Conservation (phyloP, 1,139 yeast species). For the Candida sp. region DNA sequence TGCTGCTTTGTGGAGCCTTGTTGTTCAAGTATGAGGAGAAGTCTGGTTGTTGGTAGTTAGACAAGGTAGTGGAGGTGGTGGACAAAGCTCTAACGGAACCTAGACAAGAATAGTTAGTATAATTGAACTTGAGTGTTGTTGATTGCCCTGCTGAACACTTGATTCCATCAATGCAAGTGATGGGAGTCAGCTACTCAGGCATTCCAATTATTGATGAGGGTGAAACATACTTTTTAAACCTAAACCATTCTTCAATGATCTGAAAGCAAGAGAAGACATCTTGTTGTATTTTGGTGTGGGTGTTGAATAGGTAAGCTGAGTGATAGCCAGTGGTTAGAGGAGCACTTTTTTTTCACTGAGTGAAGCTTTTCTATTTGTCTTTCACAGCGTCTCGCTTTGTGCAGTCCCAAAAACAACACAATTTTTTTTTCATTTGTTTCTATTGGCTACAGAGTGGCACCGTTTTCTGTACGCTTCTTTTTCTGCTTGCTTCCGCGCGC, state of each 20-base stretch:
- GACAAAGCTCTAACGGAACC: constrained; percentile 43
- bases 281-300: constrained; percentile 10
- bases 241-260: constrained; percentile 57
- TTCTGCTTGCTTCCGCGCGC: background rate
- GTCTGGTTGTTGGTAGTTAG: constrained; percentile 94
- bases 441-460: constrained; percentile 6
- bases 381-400: background rate
- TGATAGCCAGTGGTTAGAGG: background rate
- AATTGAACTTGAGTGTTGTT: background rate
- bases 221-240: constrained; percentile 43
- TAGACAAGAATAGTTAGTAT: constrained; percentile 12
- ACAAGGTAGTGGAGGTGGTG: constrained; percentile 53
- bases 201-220: background rate
- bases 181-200: no score
- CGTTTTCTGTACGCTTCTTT: background rate
- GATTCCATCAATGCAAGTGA: no score
- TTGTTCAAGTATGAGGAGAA: constrained; percentile 82
- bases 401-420: constrained; percentile 8
- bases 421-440: constrained; percentile 5
- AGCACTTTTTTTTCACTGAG: constrained; percentile 12
- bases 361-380: constrained; percentile 3
- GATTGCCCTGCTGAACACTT: no score
- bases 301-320: constrained; percentile 5
- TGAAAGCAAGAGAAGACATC: constrained; percentile 53
- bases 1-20: constrained; percentile 69